Conservation (phyloP, 208 protist species). For the Crithidia expoeki region DNA sequence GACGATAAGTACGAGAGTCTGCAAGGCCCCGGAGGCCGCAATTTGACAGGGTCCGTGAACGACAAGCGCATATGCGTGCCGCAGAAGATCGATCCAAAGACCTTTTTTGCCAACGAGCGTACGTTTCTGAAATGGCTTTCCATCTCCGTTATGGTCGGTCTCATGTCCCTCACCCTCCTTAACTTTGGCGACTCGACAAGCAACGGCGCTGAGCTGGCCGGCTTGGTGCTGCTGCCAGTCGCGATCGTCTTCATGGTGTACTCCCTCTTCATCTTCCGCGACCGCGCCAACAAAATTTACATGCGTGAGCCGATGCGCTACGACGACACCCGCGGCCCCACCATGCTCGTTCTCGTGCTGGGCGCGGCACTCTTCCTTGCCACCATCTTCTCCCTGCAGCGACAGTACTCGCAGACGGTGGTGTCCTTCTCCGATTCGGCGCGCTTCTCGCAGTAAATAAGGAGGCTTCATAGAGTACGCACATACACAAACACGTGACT, state of each 20-base stretch:
- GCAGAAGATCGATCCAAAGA: conserved; percentile 93
- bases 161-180: conserved; percentile 88
- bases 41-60: conserved; percentile 80
- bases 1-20: conserved; percentile 85
- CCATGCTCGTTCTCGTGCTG: conserved; percentile 85
- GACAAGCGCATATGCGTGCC: conserved; percentile 91
- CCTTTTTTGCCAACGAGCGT: conserved; percentile 93
- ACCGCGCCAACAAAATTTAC: conserved; percentile 90
- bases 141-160: conserved; percentile 88
- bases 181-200: conserved; percentile 83
- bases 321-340: conserved; percentile 88
- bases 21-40: conserved; percentile 68
- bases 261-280: conserved; percentile 87
- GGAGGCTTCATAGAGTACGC: background rate
- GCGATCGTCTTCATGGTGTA: conserved; percentile 92
- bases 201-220: conserved; percentile 82
- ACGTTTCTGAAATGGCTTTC: conserved; percentile 94
- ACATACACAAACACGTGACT: too few relatives aligned
- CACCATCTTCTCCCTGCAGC: conserved; percentile 89
- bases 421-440: conserved; percentile 61
- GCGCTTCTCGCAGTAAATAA: conserved; percentile 53
- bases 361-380: conserved; percentile 72
- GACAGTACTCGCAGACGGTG: conserved; percentile 69
- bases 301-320: conserved; percentile 93
- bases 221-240: conserved; percentile 82